Conservation (phyloP, 2,329 filamentous ascomycete genomes). For the Pyrenophora seminiperda region DNA sequence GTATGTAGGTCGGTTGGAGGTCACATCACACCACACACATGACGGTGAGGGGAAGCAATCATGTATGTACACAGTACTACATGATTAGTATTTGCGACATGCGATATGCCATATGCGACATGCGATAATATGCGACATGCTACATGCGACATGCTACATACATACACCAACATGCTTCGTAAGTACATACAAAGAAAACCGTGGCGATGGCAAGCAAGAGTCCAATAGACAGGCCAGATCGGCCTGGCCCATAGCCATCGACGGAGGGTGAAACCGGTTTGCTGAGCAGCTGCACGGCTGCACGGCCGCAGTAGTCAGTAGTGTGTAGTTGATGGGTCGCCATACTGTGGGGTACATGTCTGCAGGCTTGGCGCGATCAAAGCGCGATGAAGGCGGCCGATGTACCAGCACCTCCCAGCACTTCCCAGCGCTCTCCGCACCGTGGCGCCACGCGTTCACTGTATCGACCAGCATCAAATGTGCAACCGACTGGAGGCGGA, state of each 20-base stretch:
- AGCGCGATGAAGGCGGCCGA: slow-evolving; percentile 1
- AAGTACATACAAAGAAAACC: no score
- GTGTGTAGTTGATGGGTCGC: slow-evolving; percentile 12
- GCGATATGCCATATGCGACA: no score
- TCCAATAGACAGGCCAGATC: slow-evolving; percentile 4
- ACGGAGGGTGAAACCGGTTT: slow-evolving; percentile 24
- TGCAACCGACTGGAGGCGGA: not conserved
- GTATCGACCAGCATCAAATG: not conserved
- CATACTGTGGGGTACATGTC: slow-evolving; percentile 21
- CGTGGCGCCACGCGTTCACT: not conserved
- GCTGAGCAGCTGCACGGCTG: slow-evolving; percentile 11
- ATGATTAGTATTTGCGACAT: no score
- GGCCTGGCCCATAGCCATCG: slow-evolving; percentile 10
- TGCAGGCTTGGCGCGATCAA: slow-evolving; percentile 13
- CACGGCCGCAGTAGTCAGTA: no score
- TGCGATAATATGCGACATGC: no score
- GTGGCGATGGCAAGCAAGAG: slow-evolving; percentile 4
- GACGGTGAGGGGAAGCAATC: not conserved
- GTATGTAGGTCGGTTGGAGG: slow-evolving; percentile 1
- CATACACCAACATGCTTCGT: no score
- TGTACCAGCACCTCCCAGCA: slow-evolving; percentile 16
- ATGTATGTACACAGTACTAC: no score
- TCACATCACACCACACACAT: slow-evolving; percentile 8
- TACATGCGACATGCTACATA: no score
- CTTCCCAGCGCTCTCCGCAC: not conserved